phyloP scores from a whole-genome alignment of 2,329 filamentous ascomycete species.

The Lecanosticta acicola region DNA sequence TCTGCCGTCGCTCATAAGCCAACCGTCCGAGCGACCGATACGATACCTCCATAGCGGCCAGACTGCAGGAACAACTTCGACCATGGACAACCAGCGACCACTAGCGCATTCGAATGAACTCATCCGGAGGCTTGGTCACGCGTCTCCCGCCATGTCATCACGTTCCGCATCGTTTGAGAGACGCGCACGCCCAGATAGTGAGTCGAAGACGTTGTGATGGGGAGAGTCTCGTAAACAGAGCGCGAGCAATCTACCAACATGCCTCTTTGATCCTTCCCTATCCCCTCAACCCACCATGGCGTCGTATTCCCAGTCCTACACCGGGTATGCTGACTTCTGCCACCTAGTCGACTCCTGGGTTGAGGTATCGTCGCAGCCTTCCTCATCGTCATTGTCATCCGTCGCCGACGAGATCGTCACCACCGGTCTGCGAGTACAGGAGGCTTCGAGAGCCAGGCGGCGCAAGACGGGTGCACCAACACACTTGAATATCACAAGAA shows the following conservation, averaged over 20 bases:
- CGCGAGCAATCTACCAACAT: not conserved
- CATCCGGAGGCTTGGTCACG: constrained; percentile 22
- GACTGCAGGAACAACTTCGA: not conserved
- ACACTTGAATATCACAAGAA: constrained; percentile 39
- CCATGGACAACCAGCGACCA: constrained; percentile 2
- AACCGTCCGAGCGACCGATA: no score
- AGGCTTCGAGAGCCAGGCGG: constrained; percentile 57
- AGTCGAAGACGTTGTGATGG: constrained; percentile 14
- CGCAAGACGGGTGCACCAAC: constrained; percentile 41
- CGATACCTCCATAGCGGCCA: no score
- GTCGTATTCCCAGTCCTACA: constrained; percentile 17
- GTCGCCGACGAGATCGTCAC: constrained; percentile 84
- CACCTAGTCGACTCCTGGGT: constrained; percentile 78
- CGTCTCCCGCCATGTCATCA: constrained; percentile 25
- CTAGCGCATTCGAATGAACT: constrained; percentile 18
- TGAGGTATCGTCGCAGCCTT: constrained; percentile 86
- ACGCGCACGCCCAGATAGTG: constrained; percentile 28
- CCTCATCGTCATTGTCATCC: constrained; percentile 84
- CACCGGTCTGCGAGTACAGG: constrained; percentile 72
- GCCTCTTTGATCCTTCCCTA: constrained; percentile 1
- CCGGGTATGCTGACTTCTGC: constrained; percentile 27
- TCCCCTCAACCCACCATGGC: constrained; percentile 12
- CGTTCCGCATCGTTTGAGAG: constrained; percentile 27
- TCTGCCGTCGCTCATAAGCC: not conserved
- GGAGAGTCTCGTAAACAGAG: not conserved